phyloP scores from a whole-genome alignment of 352 stramenopile genomes.

The Pythium aristosporum region DNA sequence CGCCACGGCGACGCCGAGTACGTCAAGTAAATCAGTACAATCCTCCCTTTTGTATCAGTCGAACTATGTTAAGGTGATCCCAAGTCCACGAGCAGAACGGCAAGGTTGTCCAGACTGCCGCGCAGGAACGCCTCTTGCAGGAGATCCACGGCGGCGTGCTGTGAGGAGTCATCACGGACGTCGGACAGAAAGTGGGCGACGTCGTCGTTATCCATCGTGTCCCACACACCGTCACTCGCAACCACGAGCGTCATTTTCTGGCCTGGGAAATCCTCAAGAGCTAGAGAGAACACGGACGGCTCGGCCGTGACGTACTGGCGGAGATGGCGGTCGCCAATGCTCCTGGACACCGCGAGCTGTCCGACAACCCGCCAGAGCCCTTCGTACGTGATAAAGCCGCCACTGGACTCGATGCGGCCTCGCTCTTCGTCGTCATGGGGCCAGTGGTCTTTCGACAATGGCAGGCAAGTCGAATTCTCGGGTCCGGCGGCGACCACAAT shows the following conservation, averaged over 20 bases:
- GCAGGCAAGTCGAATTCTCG: slow-evolving; percentile 6
- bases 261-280: slow-evolving; percentile 8
- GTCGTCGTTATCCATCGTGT: slow-evolving; percentile 57
- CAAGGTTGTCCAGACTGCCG: slow-evolving; percentile 94
- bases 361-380: slow-evolving; percentile 88
- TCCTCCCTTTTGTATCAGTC: neutral
- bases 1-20: slow-evolving; percentile 45
- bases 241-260: slow-evolving; percentile 33
- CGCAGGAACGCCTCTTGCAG: slow-evolving; percentile 92
- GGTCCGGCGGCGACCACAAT: slow-evolving; percentile 32
- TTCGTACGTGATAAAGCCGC: slow-evolving; percentile 65
- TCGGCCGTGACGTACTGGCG: slow-evolving; percentile 77
- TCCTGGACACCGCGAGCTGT: slow-evolving; percentile 90
- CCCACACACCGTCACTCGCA: slow-evolving; percentile 80
- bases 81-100: slow-evolving; percentile 59
- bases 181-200: slow-evolving; percentile 49
- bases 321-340: slow-evolving; percentile 89
- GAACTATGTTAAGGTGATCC: neutral
- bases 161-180: slow-evolving; percentile 15
- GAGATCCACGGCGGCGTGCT: slow-evolving; percentile 68
- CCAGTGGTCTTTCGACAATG: slow-evolving; percentile 63
- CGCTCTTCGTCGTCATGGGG: slow-evolving; percentile 51
- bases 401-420: slow-evolving; percentile 69
- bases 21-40: slow-evolving; percentile 1
- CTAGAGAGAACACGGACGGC: slow-evolving; percentile 66